Conservation (phyloP, 2,329 filamentous ascomycete species). For the Ascochyta lentis region DNA sequence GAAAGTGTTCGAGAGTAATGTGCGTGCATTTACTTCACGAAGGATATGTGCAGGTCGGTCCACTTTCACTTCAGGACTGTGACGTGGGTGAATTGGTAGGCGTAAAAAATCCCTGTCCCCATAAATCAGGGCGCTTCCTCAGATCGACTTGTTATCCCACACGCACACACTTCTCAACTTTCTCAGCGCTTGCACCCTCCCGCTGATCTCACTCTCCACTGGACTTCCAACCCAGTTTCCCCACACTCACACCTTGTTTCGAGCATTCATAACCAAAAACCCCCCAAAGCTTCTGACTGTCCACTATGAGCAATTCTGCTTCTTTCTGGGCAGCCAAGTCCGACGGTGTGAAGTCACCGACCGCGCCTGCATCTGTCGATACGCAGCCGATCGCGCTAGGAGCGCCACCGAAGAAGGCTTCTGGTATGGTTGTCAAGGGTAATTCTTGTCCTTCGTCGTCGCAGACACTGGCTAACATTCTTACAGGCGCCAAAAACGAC, state of each 20-base stretch:
- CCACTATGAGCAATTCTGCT: conserved; percentile 2
- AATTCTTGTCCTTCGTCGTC: neutral
- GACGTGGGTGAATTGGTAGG: neutral
- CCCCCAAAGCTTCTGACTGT: neutral
- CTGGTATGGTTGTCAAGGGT: neutral
- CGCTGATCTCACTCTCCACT: neutral
- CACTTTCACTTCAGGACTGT: neutral
- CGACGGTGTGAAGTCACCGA: neutral
- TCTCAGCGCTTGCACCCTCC: neutral
- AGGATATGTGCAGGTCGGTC: neutral
- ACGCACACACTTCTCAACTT: neutral
- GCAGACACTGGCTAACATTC: neutral
- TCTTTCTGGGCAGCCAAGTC: conserved; percentile 12
- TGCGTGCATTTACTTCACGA: neutral
- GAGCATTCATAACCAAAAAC: neutral
- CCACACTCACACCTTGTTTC: neutral
- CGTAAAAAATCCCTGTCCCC: neutral
- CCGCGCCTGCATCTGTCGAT: neutral
- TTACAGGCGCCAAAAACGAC: conserved; percentile 3
- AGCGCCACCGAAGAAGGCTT: neutral
- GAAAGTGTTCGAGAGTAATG: no score
- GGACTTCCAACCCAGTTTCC: no score
- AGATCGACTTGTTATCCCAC: neutral
- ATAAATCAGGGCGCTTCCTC: neutral
- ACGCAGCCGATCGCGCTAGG: neutral